Percentiles rank a stretch among this genome's conserved stretches.
phyloP scores from a whole-genome alignment of 2,329 filamentous ascomycete species.

The Cryphonectria carpinicola region DNA sequence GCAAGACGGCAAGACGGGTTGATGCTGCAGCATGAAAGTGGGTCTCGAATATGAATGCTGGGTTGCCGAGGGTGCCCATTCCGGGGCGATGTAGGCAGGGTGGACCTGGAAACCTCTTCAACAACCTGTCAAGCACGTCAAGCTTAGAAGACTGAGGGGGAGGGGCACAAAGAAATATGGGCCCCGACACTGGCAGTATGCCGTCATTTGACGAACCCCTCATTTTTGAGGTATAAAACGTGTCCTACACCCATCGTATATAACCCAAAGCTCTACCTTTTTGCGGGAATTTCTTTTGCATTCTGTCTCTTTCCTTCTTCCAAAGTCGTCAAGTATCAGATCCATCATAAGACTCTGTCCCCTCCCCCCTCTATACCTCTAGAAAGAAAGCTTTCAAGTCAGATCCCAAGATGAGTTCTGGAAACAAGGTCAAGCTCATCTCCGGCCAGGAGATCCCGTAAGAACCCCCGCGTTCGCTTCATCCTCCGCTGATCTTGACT shows the following conservation, averaged over 20 bases:
- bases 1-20: not conserved
- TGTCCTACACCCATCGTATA: not conserved
- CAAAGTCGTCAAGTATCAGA: not conserved
- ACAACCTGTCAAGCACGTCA: not conserved
- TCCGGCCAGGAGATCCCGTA: slow-evolving; percentile 66
- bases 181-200: slow-evolving; percentile 2
- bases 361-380: not conserved
- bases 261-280: not conserved
- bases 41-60: slow-evolving; percentile 7
- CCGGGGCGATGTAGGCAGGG: not conserved
- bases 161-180: slow-evolving; percentile 20
- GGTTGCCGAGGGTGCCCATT: not conserved
- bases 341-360: not conserved
- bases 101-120: not conserved
- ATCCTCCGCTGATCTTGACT: not conserved
- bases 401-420: slow-evolving; percentile 54
- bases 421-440: slow-evolving; percentile 61
- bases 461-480: slow-evolving; percentile 35
- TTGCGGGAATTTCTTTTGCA: not conserved
- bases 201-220: slow-evolving; percentile 22
- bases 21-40: not conserved
- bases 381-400: not conserved
- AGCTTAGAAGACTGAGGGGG: slow-evolving; percentile 15
- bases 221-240: slow-evolving; percentile 6
- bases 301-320: not conserved